Evolutionary conservation across 371 early-diverging fungal species (phyloP), one percentile per base, ranked within the genome.

Genomic region (Mucor racemosus): DNA sequence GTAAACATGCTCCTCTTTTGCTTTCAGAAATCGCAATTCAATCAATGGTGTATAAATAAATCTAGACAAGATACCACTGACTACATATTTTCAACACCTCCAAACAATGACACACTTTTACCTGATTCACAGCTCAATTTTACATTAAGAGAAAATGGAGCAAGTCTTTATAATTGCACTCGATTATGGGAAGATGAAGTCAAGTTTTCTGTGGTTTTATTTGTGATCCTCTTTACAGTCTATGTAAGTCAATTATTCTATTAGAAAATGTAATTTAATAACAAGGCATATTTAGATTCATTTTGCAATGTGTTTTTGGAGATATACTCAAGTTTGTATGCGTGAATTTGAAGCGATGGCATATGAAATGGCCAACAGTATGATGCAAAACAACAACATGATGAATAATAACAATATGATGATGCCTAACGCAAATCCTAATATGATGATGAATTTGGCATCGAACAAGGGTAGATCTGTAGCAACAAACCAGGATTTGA

Each of bases 11-110:
- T 71, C 1, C 13, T 72, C 9, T 72, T 72, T 61, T 75, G 78
- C 5, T 67, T 80, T 7, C 75, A 77, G 58, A 75, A 71, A 50
- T 40, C 61, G 0, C 56, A 71, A 10, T 76, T 74, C 19, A 42
- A 50, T 4, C 48, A 73, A 17, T 78, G 78, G 78, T 80, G 81
- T 56, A 38, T 70, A 0, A 31, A 41, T 0, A 31, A 62, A 31
- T 80, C 81, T 4, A 58, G 64, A 11, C n/a, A 55, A 0, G 68
- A 61, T 31, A 42, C 42, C 35, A 8, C 19, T 7, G 17, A n/a
- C 10, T 67, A 67, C 26, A 9, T 56, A 13, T 60, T 69, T 9
- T 26, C 48, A 0, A 59, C 55, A 19, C 31, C 48, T 10, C 58
- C 60, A n/a, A 42, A 34, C 56, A 76, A 70, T 54, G 56, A 57